A percentile compares a stretch with the other conserved stretches of the same genome.
These are phyloP conservation scores for Chrysosporium queenslandicum DNA, from an alignment of 2,329 filamentous ascomycete species.

Conservation along the genomic window DNA sequence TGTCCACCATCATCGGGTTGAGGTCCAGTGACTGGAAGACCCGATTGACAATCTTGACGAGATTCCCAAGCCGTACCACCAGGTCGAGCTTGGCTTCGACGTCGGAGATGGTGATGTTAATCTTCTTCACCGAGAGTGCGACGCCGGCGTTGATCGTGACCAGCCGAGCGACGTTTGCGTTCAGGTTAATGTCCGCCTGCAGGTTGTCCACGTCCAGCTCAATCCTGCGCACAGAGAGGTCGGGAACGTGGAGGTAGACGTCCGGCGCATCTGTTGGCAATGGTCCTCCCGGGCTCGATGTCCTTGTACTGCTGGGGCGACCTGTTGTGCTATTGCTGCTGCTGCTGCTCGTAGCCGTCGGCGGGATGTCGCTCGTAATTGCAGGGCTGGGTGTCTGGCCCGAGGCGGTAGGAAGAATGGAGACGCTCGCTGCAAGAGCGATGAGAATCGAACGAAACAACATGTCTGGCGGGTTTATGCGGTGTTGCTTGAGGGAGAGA, in stretches of 20 bases:
- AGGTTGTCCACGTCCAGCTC: slow-evolving; percentile 1
- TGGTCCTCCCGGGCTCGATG: neutral
- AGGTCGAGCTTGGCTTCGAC: neutral
- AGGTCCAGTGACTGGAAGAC: slow-evolving; percentile 2
- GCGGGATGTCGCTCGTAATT: neutral
- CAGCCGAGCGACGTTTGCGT: neutral
- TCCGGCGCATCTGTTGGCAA: neutral
- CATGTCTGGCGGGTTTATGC: neutral
- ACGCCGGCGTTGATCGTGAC: neutral
- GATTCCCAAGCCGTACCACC: neutral
- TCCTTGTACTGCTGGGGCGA: neutral
- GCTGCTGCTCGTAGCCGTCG: neutral
- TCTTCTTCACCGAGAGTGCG: neutral
- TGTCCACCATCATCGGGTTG: neutral
- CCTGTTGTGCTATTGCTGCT: neutral
- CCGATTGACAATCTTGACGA: neutral
- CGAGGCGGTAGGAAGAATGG: neutral
- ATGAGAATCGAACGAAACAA: neutral
- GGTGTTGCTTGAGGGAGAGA: neutral
- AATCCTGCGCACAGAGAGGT: slow-evolving; percentile 1
- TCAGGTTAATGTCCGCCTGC: neutral
- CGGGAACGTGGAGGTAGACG: slow-evolving; percentile 1
- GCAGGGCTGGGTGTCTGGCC: neutral
- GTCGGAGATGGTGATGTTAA: slow-evolving; percentile 1
- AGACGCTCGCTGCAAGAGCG: neutral